phyloP scores from a whole-genome alignment of 2,329 filamentous ascomycete species.

The Aspergillus intermedius region DNA sequence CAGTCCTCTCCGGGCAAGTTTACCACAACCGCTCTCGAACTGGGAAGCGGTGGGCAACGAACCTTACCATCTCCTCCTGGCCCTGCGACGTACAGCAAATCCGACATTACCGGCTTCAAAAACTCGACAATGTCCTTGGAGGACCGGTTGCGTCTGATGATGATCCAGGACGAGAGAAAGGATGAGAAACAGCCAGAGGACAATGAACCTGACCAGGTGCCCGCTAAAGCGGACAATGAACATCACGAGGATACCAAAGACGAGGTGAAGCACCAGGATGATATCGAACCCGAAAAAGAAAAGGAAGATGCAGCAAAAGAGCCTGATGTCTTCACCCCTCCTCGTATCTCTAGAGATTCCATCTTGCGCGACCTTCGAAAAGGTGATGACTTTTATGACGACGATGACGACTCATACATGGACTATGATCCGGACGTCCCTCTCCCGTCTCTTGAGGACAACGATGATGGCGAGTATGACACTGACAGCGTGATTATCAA shows the following conservation, averaged over 20 bases:
- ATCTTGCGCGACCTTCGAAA: conserved; percentile 79
- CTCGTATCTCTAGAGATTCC: conserved; percentile 85
- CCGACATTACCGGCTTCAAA: conserved; percentile 70
- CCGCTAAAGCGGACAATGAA: background rate
- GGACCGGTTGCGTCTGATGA: conserved; percentile 81
- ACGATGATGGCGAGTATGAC: conserved; percentile 50
- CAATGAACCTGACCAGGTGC: conserved; percentile 1
- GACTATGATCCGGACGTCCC: conserved; percentile 80
- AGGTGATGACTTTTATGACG: conserved; percentile 50
- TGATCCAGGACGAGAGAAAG: conserved; percentile 59
- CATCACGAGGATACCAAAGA: conserved; percentile 3
- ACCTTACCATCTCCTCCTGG: conserved; percentile 66
- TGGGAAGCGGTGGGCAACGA: conserved; percentile 60
- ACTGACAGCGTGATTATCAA: conserved; percentile 60
- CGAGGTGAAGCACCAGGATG: conserved; percentile 23
- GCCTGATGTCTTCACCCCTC: conserved; percentile 56
- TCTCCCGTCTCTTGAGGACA: conserved; percentile 83
- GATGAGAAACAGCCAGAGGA: conserved; percentile 1
- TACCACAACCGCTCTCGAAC: conserved; percentile 65
- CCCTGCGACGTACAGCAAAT: conserved; percentile 62
- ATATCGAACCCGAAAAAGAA: conserved; percentile 8
- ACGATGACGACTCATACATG: conserved; percentile 51
- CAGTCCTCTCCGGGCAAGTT: conserved; percentile 56
- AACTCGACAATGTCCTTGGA: conserved; percentile 75
- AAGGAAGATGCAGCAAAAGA: conserved; percentile 50